Base-by-base conservation (phyloP, 1,139 yeast species). In the Komagataea norvegica region DNA sequence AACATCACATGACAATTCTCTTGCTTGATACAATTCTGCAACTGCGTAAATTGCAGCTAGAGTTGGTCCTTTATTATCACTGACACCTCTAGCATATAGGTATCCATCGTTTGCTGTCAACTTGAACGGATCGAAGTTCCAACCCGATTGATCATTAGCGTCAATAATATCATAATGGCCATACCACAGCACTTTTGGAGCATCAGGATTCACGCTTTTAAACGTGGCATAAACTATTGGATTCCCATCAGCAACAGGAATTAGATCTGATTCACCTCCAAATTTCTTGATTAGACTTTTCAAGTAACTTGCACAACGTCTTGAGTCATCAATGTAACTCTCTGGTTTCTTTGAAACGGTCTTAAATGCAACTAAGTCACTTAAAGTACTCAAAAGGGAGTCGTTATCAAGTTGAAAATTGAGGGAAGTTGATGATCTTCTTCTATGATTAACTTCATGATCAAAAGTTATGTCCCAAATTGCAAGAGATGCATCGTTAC, bases 121-220 rank as follows among this genome's bases (percentile, higher is more conserved):
- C 21, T 62, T 61, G 58, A 82, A 91, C 0, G 98, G 97, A 47
- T 83, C 79, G 0, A 93, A 75, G 5, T 67, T 59, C 97, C 97
- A 91, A 33, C 64, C 65, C 14, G 68, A 71, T 4, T 66, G 62
- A 34, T 73, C 75, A 43, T 77, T 81, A 1, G 83, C 83, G 31
- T 72, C 72, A 25, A 91, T 89, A 19, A 91, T 96, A 61, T 91
- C 98, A 57, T 91, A 91, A 65, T 91, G 98, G 1, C 96, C 97
- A 59, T 91, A 91, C 80, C 94, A 91, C 36, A 89, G 58, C 4
- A 88, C 69, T 40, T 81, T 64, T 47, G 51, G 64, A 2, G 36
- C 27, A 18, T 35, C 34, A 16, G 21, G 21, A n/a, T 38, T 42
- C 50, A 69, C 66, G 50, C 70, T 79, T 37, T 68, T 66, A 60